Evolutionary conservation across 2,329 filamentous ascomycete species (phyloP).

Genomic region (Cladosporium colombiae): DNA sequence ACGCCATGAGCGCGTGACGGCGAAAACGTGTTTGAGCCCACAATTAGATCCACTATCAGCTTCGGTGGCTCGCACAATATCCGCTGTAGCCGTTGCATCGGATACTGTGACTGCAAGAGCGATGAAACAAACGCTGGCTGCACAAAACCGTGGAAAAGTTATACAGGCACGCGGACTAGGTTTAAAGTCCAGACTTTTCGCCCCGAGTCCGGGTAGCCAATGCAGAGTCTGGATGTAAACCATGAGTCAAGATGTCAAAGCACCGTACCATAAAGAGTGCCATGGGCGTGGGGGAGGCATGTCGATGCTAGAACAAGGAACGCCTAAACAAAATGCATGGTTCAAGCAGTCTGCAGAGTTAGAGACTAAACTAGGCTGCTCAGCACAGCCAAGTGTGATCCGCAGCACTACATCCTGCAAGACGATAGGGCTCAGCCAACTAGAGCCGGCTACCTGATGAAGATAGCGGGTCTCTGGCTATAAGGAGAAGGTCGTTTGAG

Average conservation of each 20-base stretch:
- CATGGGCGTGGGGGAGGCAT: neutral
- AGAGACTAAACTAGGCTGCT: neutral
- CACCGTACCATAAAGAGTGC: neutral
- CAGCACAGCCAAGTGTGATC: slow-evolving; percentile 3
- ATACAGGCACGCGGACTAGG: neutral
- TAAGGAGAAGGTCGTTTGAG: slow-evolving; percentile 3
- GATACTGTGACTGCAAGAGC: neutral
- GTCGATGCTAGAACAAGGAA: neutral
- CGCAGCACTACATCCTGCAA: neutral
- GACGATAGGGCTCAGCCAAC: neutral
- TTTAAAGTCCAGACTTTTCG: neutral
- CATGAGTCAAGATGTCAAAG: neutral
- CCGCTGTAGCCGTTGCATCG: neutral
- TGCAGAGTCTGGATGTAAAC: neutral
- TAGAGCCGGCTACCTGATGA: neutral
- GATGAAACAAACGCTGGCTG: neutral
- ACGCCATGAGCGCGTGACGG: neutral
- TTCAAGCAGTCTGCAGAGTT: neutral
- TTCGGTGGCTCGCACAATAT: neutral
- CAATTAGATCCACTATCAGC: neutral
- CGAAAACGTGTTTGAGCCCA: neutral
- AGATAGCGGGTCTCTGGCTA: neutral
- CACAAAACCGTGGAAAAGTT: neutral
- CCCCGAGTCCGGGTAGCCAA: neutral
- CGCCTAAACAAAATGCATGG: neutral